Evolutionary conservation across 257 asterid species (phyloP).

Genomic region (Rehmannia glutinosa): DNA sequence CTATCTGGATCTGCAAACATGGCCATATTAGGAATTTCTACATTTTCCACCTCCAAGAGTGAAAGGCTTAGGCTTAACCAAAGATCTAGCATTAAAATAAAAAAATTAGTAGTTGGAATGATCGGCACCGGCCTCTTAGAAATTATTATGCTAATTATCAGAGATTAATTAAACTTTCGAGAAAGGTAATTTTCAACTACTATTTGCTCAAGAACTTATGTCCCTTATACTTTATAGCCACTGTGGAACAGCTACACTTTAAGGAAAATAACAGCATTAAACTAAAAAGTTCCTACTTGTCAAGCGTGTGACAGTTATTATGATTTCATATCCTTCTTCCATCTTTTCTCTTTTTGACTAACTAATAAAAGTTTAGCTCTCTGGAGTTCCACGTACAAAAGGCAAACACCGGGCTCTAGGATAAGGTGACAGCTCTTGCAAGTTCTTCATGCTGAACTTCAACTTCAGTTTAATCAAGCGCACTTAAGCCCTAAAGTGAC

Average conservation of each 20-base stretch:
- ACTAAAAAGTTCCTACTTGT: background rate
- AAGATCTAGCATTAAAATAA: background rate
- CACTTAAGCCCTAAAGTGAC: background rate
- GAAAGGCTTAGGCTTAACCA: background rate
- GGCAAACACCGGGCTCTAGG: background rate
- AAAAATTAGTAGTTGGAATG: background rate
- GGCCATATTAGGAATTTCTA: slow-evolving; percentile 15
- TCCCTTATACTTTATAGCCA: background rate
- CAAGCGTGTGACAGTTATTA: background rate
- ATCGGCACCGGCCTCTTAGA: background rate
- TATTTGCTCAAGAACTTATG: background rate
- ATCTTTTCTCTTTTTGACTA: too few relatives aligned
- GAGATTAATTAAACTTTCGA: background rate
- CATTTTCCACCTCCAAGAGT: background rate
- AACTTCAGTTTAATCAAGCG: background rate
- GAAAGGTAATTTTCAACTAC: background rate
- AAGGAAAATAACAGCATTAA: background rate
- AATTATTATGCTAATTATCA: background rate
- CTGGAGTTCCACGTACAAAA: background rate
- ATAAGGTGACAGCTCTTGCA: too few relatives aligned
- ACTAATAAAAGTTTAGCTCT: background rate
- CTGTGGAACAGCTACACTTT: background rate
- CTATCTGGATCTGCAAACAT: slow-evolving; percentile 89
- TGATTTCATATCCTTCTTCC: too few relatives aligned
- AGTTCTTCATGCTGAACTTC: slow-evolving; percentile 4